Evolutionary conservation across 805 yeast species (phyloP).

Genomic region (Wickerhamomyces queroliae): DNA sequence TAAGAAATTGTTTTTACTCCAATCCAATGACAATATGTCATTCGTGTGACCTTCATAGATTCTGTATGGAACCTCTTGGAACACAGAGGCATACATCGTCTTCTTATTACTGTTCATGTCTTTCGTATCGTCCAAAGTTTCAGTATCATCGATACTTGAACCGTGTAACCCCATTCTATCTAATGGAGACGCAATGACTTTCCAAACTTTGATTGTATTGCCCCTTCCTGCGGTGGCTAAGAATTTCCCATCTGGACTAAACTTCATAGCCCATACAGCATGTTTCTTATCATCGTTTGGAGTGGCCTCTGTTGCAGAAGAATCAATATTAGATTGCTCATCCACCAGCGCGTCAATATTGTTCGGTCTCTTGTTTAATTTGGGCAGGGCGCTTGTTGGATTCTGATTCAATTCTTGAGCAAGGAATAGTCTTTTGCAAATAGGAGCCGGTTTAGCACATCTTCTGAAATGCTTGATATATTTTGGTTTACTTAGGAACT

Average conservation of each 20-base stretch:
- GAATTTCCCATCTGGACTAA: slow-evolving; percentile 75
- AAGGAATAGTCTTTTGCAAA: slow-evolving; percentile 47
- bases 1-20: slow-evolving; percentile 85
- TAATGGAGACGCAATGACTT: slow-evolving; percentile 67
- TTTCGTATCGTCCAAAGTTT: background rate
- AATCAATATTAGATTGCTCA: slow-evolving; percentile 1
- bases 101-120: slow-evolving; percentile 6
- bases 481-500: slow-evolving; percentile 45
- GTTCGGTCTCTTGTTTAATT: background rate
- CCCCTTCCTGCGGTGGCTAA: slow-evolving; percentile 84
- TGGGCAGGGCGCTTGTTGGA: background rate
- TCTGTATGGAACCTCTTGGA: slow-evolving; percentile 58
- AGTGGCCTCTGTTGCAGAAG: background rate
- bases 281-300: slow-evolving; percentile 6
- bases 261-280: slow-evolving; percentile 71
- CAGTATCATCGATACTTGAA: background rate
- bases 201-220: slow-evolving; percentile 65
- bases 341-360: background rate
- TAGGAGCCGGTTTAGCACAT: slow-evolving; percentile 38
- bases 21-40: slow-evolving; percentile 70
- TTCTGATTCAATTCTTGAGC: slow-evolving; percentile 53
- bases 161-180: slow-evolving; percentile 43
- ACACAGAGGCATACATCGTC: slow-evolving; percentile 64
- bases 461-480: slow-evolving; percentile 45
- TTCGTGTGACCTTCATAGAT: slow-evolving; percentile 62